phyloP scores from a whole-genome alignment of 2,329 filamentous ascomycete genomes.

The Neonectria punicea region DNA sequence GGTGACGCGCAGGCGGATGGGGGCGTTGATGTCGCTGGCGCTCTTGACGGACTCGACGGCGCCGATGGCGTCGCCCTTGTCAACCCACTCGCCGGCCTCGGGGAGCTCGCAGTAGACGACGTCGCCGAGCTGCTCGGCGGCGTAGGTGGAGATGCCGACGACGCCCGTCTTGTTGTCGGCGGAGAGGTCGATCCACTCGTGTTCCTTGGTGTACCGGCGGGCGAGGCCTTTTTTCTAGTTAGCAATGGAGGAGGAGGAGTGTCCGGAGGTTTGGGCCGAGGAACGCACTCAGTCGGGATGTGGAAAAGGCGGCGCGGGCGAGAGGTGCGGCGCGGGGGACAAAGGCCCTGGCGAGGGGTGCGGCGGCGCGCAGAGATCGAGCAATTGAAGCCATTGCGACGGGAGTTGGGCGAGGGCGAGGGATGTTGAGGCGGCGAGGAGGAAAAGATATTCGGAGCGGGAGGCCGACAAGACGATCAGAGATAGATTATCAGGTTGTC shows the following conservation, averaged over 20 bases:
- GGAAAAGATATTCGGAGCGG: conserved; percentile 19
- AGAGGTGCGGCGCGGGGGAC: conserved; percentile 51
- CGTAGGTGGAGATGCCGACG: conserved; percentile 89
- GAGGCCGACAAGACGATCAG: conserved; percentile 19
- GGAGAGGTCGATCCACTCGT: conserved; percentile 96
- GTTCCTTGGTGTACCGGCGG: conserved; percentile 94
- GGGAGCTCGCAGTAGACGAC: conserved; percentile 98
- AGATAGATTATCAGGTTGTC: conserved; percentile 26
- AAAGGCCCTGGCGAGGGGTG: conserved; percentile 55
- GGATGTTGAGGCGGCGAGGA: conserved; percentile 10
- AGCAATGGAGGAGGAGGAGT: background rate
- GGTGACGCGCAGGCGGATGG: conserved; percentile 80
- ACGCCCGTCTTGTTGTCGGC: conserved; percentile 84
- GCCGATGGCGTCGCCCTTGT: conserved; percentile 84
- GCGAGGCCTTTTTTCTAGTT: conserved; percentile 55
- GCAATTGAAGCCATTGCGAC: conserved; percentile 70
- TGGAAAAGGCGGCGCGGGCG: conserved; percentile 59
- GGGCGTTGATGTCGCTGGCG: conserved; percentile 96
- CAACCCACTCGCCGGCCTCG: conserved; percentile 70
- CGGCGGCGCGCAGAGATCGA: conserved; percentile 62
- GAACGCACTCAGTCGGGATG: conserved; percentile 50
- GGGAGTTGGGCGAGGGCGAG: conserved; percentile 5
- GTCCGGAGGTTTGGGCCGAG: conserved; percentile 13
- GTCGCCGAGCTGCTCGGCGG: conserved; percentile 90
- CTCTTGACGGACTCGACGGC: conserved; percentile 99